Evolutionary conservation across 2,329 filamentous ascomycete genomes (phyloP), one percentile per base, ranked within the genome.

Genomic region (Fulvia fulva): DNA sequence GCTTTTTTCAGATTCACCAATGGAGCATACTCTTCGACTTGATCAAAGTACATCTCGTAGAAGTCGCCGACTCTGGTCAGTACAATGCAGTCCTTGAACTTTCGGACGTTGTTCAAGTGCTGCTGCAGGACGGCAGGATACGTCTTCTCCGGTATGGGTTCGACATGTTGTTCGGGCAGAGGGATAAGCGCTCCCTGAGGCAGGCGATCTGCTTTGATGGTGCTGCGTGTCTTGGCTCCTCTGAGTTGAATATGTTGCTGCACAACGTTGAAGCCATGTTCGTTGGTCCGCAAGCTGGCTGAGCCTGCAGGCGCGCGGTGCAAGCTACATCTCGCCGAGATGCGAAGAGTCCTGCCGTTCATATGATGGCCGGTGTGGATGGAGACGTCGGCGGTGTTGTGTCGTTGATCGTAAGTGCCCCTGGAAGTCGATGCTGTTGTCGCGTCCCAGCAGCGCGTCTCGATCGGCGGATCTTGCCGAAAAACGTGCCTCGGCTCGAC

Each of bases 11-110:
- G 77, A 68, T 91, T 94, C 63, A 99, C 80, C 46, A 96, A 78
- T 1, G 91, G 89, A 1, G 89, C 93, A 72, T 88, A 89, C 70
- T 96, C 87, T 58, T 96, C 89, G 11, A 95, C 94, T 72, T 99
- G 92, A 68, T 96, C 89, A 73, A 97, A 95, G 76, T 99, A 99
- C 58, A 99, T 79, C 83, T 99, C 94, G 75, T 97, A 99, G 76
- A 99, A 99, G 60, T 92, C 88, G 56, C 94, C 94, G 26, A 99
- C 91, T 57, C 93, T 85, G 3, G 94, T 99, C 59, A 99, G 77
- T 7, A 99, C 75, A 41, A 99, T 89, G 75, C 93, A 97, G 68
- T 95, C 91, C 68, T 87, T 84, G 76, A 96, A 97, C 68, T 88
- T 91, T 65, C 86, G 82, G 87, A 97, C 96, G 75, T 96, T 95